Evolutionary conservation across 805 yeast genomes (phyloP), one percentile per base, ranked within the genome.

Genomic region (Lachancea fermentati): DNA sequence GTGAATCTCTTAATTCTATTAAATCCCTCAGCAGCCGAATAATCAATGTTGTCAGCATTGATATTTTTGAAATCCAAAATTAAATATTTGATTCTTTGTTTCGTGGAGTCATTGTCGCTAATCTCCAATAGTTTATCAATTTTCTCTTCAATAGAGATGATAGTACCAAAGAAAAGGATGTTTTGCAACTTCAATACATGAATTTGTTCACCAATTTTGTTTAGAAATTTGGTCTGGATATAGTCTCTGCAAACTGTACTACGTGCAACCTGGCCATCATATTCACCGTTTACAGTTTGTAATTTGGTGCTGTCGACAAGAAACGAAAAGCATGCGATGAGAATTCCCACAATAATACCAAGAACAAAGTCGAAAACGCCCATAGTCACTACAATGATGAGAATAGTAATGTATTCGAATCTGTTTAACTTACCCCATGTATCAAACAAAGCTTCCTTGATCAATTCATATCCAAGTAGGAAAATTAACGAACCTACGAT

Each of bases 11-110:
- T 78, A 45, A 93, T 82, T 51, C 96, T 71, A 50, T 88, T 78
- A 58, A 93, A 85, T 0, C 97, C 96, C 61, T 93, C 97, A 7
- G 96, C 95, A 0, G 97, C 97, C 34, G 95, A 84, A 54, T 85
- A 93, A 62, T 93, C 98, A 48, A 93, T 78, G 34, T 76, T 76
- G 33, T 62, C 54, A 47, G 84, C 73, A 36, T 74, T 72, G 22
- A 93, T 95, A 29, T 81, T 78, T 50, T 81, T 81, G 73, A 93
- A 80, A 63, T 93, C 98, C 35, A 93, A 59, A 37, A 93, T 78
- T 47, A 93, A 66, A 58, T 80, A 93, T 54, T 84, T 78, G 51
- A 93, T 81, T 19, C 93, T 87, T 39, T 73, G 73, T 32, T 58
- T 63, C 16, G 57, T 42, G 8, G 57, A 37, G 34, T 59, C 59